phyloP scores from a whole-genome alignment of 1,284 basidiomycete genomes.

The Trichosporon coremiiforme region DNA sequence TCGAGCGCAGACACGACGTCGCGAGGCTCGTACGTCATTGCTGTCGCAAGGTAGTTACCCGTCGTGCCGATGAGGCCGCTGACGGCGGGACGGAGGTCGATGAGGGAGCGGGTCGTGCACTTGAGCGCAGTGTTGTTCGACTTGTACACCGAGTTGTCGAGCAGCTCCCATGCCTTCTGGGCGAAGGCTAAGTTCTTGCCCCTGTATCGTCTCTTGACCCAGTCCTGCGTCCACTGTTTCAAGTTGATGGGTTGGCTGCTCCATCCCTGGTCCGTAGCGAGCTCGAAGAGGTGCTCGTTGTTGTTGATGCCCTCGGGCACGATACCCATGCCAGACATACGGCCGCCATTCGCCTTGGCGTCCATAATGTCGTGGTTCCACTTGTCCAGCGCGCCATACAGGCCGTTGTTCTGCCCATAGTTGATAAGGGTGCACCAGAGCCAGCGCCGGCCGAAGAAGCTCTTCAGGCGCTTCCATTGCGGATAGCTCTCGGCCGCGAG shows the following conservation, averaged over 20 bases:
- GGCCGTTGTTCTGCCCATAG: constrained; percentile 59
- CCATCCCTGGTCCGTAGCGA: constrained; percentile 60
- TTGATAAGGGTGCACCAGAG: constrained; percentile 58
- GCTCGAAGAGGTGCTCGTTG: constrained; percentile 59
- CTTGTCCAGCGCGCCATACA: constrained; percentile 53
- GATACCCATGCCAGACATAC: constrained; percentile 54
- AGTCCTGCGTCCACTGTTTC: constrained; percentile 50
- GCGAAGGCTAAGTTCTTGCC: constrained; percentile 39
- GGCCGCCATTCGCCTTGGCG: constrained; percentile 18
- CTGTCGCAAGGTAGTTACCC: constrained; percentile 53
- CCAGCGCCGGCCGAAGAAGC: constrained; percentile 59
- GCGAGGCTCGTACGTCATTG: constrained; percentile 57
- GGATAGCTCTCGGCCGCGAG: constrained; percentile 58
- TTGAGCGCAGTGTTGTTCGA: constrained; percentile 52
- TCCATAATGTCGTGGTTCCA: constrained; percentile 22
- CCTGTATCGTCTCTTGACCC: constrained; percentile 56
- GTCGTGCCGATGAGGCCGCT: constrained; percentile 54
- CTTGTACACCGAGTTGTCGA: constrained; percentile 57
- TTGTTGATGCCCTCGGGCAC: constrained; percentile 60
- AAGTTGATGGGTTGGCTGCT: constrained; percentile 51
- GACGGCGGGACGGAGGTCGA: constrained; percentile 54
- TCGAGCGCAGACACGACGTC: constrained; percentile 56
- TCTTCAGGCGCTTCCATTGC: constrained; percentile 58
- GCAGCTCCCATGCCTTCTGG: constrained; percentile 56
- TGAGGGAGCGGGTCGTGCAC: constrained; percentile 58